Base-by-base conservation (phyloP, 1,284 basidiomycete genomes). In the Ustilago crameri region DNA sequence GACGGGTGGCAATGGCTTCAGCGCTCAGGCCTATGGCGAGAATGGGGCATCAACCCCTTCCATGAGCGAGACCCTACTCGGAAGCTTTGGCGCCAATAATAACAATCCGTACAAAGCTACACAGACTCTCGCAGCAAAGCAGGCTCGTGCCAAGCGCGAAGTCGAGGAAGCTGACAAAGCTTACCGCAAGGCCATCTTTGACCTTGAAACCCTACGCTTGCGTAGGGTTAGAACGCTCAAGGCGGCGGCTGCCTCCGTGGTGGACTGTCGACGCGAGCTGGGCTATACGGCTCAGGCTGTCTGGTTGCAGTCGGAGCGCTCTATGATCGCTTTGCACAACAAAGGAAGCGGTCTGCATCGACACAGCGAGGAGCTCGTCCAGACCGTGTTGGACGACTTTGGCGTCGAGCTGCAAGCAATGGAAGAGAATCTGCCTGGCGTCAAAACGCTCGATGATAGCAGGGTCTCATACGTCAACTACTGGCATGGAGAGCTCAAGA, bases 101-200 rank as follows among this genome's bases (percentile, higher is more conserved):
- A 49, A 51, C 42, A 54, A 68, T 15, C 52, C 66, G 18, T 63
- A 63, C 56, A 69, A 67, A 38, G 60, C 59, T 10, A 63, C 59
- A 12, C 80, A 81, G 34, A 56, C 51, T 18, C 60, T 81, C 27
- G 79, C 78, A 0, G 53, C 76, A 3, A 81, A 80, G 55, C 73
- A 66, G 47, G 74, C 75, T 20, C 69, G 74, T 26, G 76, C 71
- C 1, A 78, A 80, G 58, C 69, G 79, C 10, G 80, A 82, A 57
- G 58, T 75, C 35, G 73, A 80, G 1, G 81, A 82, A 32, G 58
- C 83, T 90, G 95, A 98, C 84, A 92, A 91, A 82, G 93, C 94
- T 64, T 98, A 98, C 78, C 88, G 95, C 30, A 91, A 91, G 71
- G 93, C 89, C 34, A 89, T 98, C 27, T 92, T 97, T 84, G 93